phyloP scores from a whole-genome alignment of 2,329 filamentous ascomycete species.

The Penicillium glabrum region DNA sequence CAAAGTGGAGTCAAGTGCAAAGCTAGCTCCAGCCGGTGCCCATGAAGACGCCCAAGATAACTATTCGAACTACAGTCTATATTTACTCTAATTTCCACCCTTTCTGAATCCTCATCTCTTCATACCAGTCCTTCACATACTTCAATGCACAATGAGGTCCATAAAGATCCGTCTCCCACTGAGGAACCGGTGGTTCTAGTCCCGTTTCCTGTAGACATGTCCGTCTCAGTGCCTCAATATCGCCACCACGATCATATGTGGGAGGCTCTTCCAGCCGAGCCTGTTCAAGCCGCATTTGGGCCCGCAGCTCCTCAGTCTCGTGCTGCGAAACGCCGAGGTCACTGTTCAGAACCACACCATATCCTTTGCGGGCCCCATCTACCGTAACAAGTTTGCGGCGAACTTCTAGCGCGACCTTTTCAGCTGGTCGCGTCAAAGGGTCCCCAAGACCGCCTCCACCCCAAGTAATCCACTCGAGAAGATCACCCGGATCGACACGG shows the following conservation, averaged over 20 bases:
- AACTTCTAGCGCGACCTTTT: slow-evolving; percentile 49
- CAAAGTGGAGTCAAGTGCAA: too few relatives aligned
- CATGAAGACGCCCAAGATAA: too few relatives aligned
- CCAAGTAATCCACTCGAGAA: slow-evolving; percentile 54
- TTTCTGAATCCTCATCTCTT: slow-evolving; percentile 10
- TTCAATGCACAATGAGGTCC: slow-evolving; percentile 46
- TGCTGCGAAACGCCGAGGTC: slow-evolving; percentile 38
- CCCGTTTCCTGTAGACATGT: slow-evolving; percentile 46
- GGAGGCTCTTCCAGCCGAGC: slow-evolving; percentile 17
- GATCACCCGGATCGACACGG: slow-evolving; percentile 46
- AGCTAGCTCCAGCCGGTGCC: too few relatives aligned
- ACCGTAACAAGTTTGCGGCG: slow-evolving; percentile 46
- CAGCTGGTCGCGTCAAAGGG: slow-evolving; percentile 44
- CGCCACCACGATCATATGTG: slow-evolving; percentile 48
- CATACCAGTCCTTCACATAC: slow-evolving; percentile 49
- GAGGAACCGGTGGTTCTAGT: slow-evolving; percentile 41
- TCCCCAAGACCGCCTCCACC: slow-evolving; percentile 52
- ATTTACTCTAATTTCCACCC: slow-evolving; percentile 6
- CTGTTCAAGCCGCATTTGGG: slow-evolving; percentile 29
- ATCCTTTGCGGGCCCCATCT: slow-evolving; percentile 44
- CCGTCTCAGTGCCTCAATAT: slow-evolving; percentile 38
- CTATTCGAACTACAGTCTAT: too few relatives aligned
- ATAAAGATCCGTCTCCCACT: slow-evolving; percentile 48
- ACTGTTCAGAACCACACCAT: slow-evolving; percentile 46
- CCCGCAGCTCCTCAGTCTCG: slow-evolving; percentile 39